These are phyloP conservation scores for Medicago lupulina DNA, from an alignment of 306 rosid species.

Conservation along the genomic window DNA sequence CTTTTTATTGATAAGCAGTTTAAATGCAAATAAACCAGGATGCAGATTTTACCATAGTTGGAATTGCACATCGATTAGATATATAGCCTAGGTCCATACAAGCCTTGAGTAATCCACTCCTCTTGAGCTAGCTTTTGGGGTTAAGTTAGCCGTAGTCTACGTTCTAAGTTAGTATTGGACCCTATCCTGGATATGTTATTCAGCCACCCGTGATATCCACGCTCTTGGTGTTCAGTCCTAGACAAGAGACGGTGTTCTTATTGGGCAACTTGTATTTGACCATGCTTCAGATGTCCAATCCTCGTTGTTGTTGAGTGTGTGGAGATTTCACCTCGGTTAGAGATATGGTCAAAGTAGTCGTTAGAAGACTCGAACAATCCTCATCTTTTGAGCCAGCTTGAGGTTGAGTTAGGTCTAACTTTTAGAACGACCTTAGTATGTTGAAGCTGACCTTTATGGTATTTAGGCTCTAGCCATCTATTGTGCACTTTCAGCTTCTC, in stretches of 20 bases:
- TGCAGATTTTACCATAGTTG: not conserved
- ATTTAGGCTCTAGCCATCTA: conserved; percentile 9
- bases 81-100: not conserved
- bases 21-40: conserved; percentile 13
- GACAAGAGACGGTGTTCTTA: not conserved
- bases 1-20: no score
- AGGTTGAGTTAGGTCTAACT: not conserved
- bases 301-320: not conserved
- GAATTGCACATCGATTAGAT: not conserved
- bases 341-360: not conserved
- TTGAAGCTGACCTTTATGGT: conserved; percentile 20
- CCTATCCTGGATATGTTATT: not conserved
- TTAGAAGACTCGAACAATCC: not conserved
- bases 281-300: not conserved
- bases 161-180: not conserved
- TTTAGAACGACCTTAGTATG: not conserved
- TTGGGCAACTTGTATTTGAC: not conserved
- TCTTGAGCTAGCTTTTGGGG: not conserved
- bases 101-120: not conserved
- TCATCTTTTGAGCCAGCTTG: not conserved
- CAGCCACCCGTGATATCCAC: not conserved
- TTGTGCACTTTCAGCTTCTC: conserved; percentile 15
- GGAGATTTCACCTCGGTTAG: not conserved
- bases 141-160: not conserved
- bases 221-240: not conserved